Conservation (phyloP, 192 early-diverging fungal species). For the Powellomyces hirtus region DNA sequence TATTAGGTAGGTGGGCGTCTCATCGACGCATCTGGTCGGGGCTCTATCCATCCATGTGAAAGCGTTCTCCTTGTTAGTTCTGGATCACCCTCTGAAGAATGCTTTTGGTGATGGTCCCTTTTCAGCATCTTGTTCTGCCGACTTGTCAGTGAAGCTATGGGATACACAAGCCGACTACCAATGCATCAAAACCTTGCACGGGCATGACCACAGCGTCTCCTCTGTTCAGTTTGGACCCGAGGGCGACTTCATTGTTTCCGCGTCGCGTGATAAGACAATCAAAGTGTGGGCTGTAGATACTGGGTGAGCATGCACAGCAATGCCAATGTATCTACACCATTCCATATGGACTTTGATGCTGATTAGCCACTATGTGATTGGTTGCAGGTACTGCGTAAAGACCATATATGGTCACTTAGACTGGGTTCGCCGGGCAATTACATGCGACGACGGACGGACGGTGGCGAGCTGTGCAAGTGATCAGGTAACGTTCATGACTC, state of each 20-base stretch:
- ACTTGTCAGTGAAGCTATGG: conserved; percentile 91
- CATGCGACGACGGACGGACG: conserved; percentile 67
- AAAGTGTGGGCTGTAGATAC: conserved; percentile 85
- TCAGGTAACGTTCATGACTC: no score
- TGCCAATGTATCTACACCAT: no score
- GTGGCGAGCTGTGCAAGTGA: conserved; percentile 82
- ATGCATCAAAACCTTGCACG: conserved; percentile 80
- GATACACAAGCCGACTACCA: conserved; percentile 80
- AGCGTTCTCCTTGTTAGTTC: no score
- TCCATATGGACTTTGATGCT: neutral
- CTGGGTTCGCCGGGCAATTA: conserved; percentile 81
- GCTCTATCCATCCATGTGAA: no score
- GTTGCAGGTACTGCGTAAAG: conserved; percentile 69
- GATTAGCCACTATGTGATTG: neutral
- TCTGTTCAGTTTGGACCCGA: conserved; percentile 72
- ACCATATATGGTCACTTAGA: conserved; percentile 80
- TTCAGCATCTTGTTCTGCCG: conserved; percentile 83
- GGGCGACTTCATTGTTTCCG: conserved; percentile 80
- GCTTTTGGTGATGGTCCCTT: neutral
- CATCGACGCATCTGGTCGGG: neutral
- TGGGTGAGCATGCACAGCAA: no score
- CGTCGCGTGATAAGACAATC: conserved; percentile 86
- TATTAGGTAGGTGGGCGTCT: conserved; percentile 57
- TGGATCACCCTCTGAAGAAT: neutral
- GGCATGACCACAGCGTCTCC: conserved; percentile 93